Evolutionary conservation across 768 basidiomycete genomes (phyloP), one percentile per base, ranked within the genome.

Genomic region (Hypsizygus marmoreus): DNA sequence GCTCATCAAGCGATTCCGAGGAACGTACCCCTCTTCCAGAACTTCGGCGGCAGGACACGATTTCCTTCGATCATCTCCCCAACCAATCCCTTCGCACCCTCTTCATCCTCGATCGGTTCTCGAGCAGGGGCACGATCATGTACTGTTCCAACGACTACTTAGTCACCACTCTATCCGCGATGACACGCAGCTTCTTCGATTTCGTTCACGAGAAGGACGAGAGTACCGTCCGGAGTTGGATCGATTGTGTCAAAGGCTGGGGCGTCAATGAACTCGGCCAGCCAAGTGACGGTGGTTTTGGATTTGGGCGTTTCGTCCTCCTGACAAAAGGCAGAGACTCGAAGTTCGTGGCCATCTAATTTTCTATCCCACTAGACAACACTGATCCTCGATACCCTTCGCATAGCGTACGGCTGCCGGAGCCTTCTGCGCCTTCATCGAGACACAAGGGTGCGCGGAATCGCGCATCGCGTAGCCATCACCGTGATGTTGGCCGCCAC

Each of bases 241-340:
- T 91, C 40, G 82, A 82, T 50, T 78, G 80, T 40, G 80, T 90
- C 56, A 91, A 91, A 60, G 77, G 81, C 2, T 90, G 88, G 84
- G 88, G 88, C 13, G 87, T 91, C 38, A 91, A 91, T 51, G 89
- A 91, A 62, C 77, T 81, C 2, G 89, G 88, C 0, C 85, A 87
- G 64, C 88, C 88, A 17, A 86, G 84, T 59, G 87, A 90, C 53
- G 88, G 88, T 25, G 89, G 89, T 1, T 91, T 91, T 60, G 89
- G 87, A 12, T 91, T 86, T 65, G 88, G 88, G 13, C 79, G 76
- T 56, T 91, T 91, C 55, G 68, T 63, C 31, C 56, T 88, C 3
- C 63, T 76, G 41, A 64, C 74, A 1, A 71, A 73, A 39, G 86
- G 86, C 0, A 68, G 89, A 49, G 83, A 88, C 56, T 82, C 82